These are phyloP conservation scores for Citrus hindsii DNA, from an alignment of 345 rosid genomes.

Conservation along the genomic window DNA sequence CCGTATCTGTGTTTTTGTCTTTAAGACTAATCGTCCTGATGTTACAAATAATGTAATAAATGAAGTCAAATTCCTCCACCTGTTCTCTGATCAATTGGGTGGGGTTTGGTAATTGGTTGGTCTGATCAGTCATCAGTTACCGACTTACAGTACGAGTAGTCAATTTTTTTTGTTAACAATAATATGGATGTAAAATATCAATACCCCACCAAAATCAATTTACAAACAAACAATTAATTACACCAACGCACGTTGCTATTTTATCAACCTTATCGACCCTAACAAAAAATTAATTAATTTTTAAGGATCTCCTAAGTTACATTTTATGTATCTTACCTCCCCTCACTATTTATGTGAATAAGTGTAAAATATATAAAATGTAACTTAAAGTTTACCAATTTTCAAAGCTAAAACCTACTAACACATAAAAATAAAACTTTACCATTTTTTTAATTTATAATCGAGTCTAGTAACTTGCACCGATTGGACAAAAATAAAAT, in stretches of 20 bases:
- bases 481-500: not conserved
- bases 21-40: too few relatives aligned
- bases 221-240: not conserved
- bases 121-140: too few relatives aligned
- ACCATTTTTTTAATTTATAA: not conserved
- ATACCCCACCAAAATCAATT: too few relatives aligned
- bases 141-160: too few relatives aligned
- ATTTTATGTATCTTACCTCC: rapidly evolving
- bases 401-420: not conserved
- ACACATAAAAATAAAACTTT: not conserved
- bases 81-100: too few relatives aligned
- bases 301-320: too few relatives aligned
- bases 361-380: too few relatives aligned
- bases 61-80: too few relatives aligned
- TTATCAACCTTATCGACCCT: not conserved
- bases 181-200: not conserved
- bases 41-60: too few relatives aligned
- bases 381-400: too few relatives aligned
- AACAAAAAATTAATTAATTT: not conserved
- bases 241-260: not conserved
- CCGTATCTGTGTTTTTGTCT: too few relatives aligned
- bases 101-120: too few relatives aligned
- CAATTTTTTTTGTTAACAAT: not conserved
- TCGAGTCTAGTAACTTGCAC: not conserved
- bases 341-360: rapidly evolving